Percentiles rank a stretch among this genome's conserved stretches.
Evolutionary conservation across 352 stramenopile genomes (phyloP).

Genomic region (Stephanocyclus meneghinianus): DNA sequence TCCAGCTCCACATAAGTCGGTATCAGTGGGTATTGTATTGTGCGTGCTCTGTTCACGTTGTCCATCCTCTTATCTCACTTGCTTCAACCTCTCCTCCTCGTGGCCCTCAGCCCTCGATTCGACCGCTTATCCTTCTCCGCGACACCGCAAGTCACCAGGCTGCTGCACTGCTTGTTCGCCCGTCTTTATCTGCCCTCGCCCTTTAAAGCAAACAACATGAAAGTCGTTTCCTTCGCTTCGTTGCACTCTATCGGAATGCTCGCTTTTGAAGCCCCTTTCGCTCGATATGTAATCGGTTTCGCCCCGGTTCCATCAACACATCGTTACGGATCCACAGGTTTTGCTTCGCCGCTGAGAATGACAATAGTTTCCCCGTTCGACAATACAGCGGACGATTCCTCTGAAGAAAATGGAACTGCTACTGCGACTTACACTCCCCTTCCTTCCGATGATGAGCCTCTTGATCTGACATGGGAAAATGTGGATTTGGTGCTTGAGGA

Average conservation of each 20-base stretch:
- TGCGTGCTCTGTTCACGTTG: no score
- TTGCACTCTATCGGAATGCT: neutral
- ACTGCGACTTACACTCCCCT: conserved; percentile 29
- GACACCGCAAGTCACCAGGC: no score
- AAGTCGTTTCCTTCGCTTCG: neutral
- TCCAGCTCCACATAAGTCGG: no score
- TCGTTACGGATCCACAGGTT: neutral
- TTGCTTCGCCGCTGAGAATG: conserved; percentile 16
- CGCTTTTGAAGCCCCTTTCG: neutral
- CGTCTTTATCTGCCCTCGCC: no score
- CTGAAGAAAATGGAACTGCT: neutral
- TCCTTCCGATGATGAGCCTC: conserved; percentile 15
- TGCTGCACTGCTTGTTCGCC: no score
- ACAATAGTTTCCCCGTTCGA: conserved; percentile 77
- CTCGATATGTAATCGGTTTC: neutral
- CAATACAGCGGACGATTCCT: conserved; percentile 28
- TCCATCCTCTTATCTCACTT: no score
- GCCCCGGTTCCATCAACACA: neutral
- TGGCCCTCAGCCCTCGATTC: no score
- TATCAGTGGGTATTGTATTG: no score
- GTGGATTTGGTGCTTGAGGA: conserved; percentile 86
- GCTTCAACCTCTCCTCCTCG: no score
- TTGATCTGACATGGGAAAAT: conserved; percentile 87
- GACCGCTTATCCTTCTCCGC: no score
- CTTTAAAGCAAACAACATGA: neutral